Evolutionary conservation across 495 filamentous ascomycete species (phyloP).

Genomic region (Aspergillus nanangensis): DNA sequence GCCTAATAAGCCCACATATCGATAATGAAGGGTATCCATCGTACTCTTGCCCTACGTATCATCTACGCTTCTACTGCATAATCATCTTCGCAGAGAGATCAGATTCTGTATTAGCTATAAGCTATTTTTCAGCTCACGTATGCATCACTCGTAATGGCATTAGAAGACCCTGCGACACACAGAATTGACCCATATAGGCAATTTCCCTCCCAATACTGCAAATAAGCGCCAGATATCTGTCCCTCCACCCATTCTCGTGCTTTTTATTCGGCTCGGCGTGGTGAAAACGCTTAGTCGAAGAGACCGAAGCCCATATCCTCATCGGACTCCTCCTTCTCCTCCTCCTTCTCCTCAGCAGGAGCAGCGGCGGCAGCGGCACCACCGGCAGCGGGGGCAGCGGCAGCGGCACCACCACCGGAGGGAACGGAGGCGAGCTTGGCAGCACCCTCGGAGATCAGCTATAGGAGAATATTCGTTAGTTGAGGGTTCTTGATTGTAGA

Average conservation of each 20-base stretch:
- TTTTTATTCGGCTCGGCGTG: conserved; percentile 22
- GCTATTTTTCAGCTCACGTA: conserved; percentile 34
- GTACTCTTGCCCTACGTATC: neutral
- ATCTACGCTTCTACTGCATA: no score
- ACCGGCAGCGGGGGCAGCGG: conserved; percentile 57
- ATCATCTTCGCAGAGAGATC: conserved; percentile 29
- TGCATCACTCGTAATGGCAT: conserved; percentile 42
- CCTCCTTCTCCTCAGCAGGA: conserved; percentile 65
- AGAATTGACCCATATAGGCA: conserved; percentile 28
- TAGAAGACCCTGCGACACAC: conserved; percentile 33
- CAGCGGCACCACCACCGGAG: conserved; percentile 77
- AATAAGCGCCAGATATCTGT: conserved; percentile 33
- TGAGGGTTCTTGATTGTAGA: conserved; percentile 18
- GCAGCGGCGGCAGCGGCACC: conserved; percentile 65
- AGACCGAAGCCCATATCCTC: conserved; percentile 99
- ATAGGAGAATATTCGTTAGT: conserved; percentile 13
- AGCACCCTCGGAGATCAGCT: conserved; percentile 91
- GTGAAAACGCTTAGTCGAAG: conserved; percentile 68
- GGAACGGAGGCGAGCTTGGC: conserved; percentile 96
- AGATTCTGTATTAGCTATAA: conserved; percentile 41
- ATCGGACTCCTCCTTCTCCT: conserved; percentile 90
- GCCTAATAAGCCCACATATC: no score
- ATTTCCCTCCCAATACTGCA: conserved; percentile 28
- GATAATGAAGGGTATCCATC: no score
- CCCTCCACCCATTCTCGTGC: conserved; percentile 24